These are phyloP conservation scores for Mortierella sp. DNA, from an alignment of 371 early-diverging fungal genomes.

Conservation along the genomic window DNA sequence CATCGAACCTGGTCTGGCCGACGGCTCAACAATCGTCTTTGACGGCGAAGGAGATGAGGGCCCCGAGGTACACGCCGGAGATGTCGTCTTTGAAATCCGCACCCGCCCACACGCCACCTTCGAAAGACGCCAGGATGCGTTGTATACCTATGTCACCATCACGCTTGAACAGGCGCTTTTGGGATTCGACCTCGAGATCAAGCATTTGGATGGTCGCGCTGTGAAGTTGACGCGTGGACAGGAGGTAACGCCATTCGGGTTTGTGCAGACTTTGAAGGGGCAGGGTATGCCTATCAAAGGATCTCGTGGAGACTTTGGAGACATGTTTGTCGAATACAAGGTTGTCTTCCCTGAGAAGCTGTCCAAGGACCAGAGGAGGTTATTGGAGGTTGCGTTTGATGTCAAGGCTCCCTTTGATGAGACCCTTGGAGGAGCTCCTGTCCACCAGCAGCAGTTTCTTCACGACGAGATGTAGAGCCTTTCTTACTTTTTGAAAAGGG, in stretches of 20 bases:
- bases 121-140: conserved; percentile 85
- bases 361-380: conserved; percentile 31
- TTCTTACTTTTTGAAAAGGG: not conserved
- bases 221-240: conserved; percentile 71
- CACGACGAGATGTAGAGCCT: conserved; percentile 53
- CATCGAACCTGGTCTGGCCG: conserved; percentile 91
- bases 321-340: conserved; percentile 90
- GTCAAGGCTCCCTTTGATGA: conserved; percentile 38
- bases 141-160: conserved; percentile 87
- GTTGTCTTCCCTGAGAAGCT: conserved; percentile 84
- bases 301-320: conserved; percentile 76
- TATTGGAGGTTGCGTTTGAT: conserved; percentile 37
- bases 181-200: conserved; percentile 87
- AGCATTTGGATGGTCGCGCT: conserved; percentile 86
- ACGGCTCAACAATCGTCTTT: conserved; percentile 85
- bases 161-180: conserved; percentile 84
- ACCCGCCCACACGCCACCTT: conserved; percentile 87
- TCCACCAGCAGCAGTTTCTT: conserved; percentile 32
- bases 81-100: conserved; percentile 87
- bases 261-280: conserved; percentile 81
- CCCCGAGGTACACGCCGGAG: conserved; percentile 91
- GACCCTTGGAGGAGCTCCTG: conserved; percentile 13
- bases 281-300: conserved; percentile 84
- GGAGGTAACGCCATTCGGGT: conserved; percentile 76
- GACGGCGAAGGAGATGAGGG: conserved; percentile 94